A percentile compares a stretch with the other conserved stretches of the same genome.
These are phyloP conservation scores for Fulvia fulva DNA, from an alignment of 2,329 filamentous ascomycete species.

Conservation along the genomic window DNA sequence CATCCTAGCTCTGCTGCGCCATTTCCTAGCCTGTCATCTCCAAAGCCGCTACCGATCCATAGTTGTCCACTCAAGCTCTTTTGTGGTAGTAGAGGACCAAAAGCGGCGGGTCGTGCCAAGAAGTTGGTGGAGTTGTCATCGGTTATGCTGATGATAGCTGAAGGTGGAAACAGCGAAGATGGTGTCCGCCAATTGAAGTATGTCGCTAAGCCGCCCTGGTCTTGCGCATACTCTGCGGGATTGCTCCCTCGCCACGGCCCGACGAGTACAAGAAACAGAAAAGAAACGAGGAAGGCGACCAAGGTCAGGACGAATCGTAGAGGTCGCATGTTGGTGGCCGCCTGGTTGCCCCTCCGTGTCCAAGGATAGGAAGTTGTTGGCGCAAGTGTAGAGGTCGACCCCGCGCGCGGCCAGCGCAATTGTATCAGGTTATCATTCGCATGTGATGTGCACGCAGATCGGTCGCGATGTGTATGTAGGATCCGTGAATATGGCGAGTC, in stretches of 20 bases:
- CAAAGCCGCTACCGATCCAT: constrained; percentile 91
- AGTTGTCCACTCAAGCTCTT: constrained; percentile 81
- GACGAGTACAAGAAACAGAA: constrained; percentile 43
- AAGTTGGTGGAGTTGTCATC: constrained; percentile 99
- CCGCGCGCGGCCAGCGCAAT: not conserved
- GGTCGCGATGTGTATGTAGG: not conserved
- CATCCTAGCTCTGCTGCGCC: constrained; percentile 84
- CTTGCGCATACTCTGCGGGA: constrained; percentile 21
- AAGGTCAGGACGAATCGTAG: constrained; percentile 42
- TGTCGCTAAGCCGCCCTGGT: constrained; percentile 36
- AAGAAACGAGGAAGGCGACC: constrained; percentile 40
- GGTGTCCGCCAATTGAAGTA: constrained; percentile 53
- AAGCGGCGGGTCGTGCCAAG: constrained; percentile 85
- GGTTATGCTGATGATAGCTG: constrained; percentile 90
- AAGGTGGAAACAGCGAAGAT: constrained; percentile 88
- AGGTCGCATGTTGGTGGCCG: constrained; percentile 34
- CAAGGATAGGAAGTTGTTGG: not conserved
- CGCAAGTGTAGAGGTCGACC: not conserved
- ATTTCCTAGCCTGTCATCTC: constrained; percentile 66
- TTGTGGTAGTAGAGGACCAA: constrained; percentile 73
- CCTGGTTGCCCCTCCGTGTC: not conserved
- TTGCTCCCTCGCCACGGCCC: constrained; percentile 26
- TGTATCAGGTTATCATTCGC: not conserved
- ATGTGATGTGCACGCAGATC: not conserved
- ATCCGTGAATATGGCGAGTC: not conserved